Base-by-base conservation (phyloP, 139 green algal species). In the Tetratostichococcus sp. region DNA sequence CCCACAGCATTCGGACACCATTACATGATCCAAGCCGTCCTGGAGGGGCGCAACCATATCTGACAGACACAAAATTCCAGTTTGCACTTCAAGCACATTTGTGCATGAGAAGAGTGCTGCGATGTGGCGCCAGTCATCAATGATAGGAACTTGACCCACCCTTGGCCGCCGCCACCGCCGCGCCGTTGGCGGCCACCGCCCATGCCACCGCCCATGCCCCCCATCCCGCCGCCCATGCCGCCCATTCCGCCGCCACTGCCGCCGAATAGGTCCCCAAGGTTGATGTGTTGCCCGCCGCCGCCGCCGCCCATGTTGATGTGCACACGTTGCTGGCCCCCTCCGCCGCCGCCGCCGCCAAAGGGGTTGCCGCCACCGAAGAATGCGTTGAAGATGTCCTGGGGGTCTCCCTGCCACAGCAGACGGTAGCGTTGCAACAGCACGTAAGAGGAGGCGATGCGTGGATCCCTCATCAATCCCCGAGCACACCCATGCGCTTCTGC, bases 331-430 rank as follows among this genome's bases (percentile, higher is more conserved):
- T 50, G 39, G 39, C 39, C 39, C 69, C 75, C 69, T 65, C 79
- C 77, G 35, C 62, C 78, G 31, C 43, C 58, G 39, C 78, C 76
- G 17, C 78, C 80, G 57, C 69, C 71, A 14, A 74, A 72, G 19
- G 71, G 73, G 26, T 77, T 80, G 26, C 76, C 81, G n/a, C 82
- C 80, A 4, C 90, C 90, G 72, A 95, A 94, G 43, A 95, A 93
- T 28, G 70, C 80, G 23, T 96, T 89, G 77, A 95, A 95, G 50
- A 94, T 91, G 25, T 96, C 85, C 65, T 91, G 90, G 0, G 90
- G 86, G 43, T 95, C 87, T 17, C 83, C 86, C 73, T 92, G 84
- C 77, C 75, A 6, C 6, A 21, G 39, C 39, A 50, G 8, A 11
- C 8, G 11, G 39, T 6, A 6, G n/a, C n/a, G n/a, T n/a, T n/a